A percentile compares a stretch with the other conserved stretches of the same genome.
Conservation (phyloP, 2,329 filamentous ascomycete genomes). For the Colletotrichum sp. region DNA sequence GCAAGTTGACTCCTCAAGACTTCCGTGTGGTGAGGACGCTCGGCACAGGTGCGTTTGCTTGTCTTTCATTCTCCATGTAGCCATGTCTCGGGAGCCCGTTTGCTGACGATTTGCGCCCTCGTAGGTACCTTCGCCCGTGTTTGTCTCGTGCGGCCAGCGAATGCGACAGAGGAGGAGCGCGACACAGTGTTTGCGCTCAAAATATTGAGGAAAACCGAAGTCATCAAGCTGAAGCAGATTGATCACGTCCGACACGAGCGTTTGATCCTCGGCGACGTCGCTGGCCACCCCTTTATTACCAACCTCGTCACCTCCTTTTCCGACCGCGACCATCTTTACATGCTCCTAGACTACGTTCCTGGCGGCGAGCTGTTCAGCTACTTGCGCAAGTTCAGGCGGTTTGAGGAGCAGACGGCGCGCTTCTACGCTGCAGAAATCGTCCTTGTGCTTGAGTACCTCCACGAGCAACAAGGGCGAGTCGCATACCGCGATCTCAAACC, state of each 20-base stretch:
- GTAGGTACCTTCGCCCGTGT: slow-evolving; percentile 82
- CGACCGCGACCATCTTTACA: slow-evolving; percentile 79
- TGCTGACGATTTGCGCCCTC: slow-evolving; percentile 9
- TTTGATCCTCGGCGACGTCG: slow-evolving; percentile 76
- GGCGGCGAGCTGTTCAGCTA: slow-evolving; percentile 88
- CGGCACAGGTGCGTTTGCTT: slow-evolving; percentile 66
- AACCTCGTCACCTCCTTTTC: slow-evolving; percentile 80
- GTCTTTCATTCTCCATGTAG: background rate
- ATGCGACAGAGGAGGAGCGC: slow-evolving; percentile 55
- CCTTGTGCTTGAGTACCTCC: slow-evolving; percentile 79
- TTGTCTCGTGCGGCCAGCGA: slow-evolving; percentile 73
- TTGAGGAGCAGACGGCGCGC: slow-evolving; percentile 78
- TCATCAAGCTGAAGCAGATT: slow-evolving; percentile 84
- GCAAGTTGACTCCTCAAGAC: slow-evolving; percentile 53
- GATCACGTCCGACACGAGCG: slow-evolving; percentile 88
- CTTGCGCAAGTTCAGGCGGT: slow-evolving; percentile 76
- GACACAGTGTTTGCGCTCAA: slow-evolving; percentile 81
- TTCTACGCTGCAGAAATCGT: slow-evolving; percentile 89
- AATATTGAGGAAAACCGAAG: slow-evolving; percentile 74
- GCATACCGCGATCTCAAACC: slow-evolving; percentile 85
- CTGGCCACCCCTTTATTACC: slow-evolving; percentile 85
- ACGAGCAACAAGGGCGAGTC: slow-evolving; percentile 77
- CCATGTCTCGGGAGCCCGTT: background rate
- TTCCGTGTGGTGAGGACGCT: slow-evolving; percentile 78
- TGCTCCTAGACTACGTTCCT: slow-evolving; percentile 83